These are phyloP conservation scores for Torulaspora pretoriensis DNA, from an alignment of 1,139 yeast genomes.

Conservation along the genomic window DNA sequence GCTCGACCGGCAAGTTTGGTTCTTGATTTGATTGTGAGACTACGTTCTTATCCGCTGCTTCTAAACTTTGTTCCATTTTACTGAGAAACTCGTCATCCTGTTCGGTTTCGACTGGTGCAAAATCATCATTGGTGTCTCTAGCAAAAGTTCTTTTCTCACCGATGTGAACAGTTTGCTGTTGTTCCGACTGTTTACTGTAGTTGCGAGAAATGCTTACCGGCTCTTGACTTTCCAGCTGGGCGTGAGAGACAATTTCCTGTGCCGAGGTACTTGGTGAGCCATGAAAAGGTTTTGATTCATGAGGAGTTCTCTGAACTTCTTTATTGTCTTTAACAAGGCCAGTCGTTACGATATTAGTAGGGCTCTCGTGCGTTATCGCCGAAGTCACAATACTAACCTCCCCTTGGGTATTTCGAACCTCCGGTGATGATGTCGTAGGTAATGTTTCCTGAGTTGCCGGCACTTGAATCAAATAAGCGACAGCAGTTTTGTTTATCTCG, in stretches of 20 bases:
- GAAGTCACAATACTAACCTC: not conserved
- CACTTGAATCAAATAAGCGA: constrained; percentile 7
- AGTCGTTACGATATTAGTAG: no score
- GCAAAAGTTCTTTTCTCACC: not conserved
- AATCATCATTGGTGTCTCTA: constrained; percentile 4
- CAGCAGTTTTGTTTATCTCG: not conserved
- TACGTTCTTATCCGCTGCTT: no score
- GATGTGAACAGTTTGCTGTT: not conserved
- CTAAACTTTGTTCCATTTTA: constrained; percentile 6
- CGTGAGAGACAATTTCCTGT: not conserved
- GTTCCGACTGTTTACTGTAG: not conserved
- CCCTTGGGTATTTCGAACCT: not conserved
- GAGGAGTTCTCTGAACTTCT: not conserved
- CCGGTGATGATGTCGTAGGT: not conserved
- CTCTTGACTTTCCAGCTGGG: not conserved
- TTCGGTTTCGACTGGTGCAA: constrained; percentile 7
- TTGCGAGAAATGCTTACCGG: not conserved
- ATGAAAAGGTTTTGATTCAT: not conserved
- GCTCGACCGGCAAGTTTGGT: no score
- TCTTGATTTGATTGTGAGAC: no score
- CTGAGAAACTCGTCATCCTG: constrained; percentile 10
- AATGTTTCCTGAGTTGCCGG: constrained; percentile 14
- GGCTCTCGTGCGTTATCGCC: not conserved
- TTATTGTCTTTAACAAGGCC: not conserved
- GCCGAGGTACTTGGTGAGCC: not conserved